Base-by-base conservation (phyloP, 805 yeast genomes). In the Candida dajiaensis region DNA sequence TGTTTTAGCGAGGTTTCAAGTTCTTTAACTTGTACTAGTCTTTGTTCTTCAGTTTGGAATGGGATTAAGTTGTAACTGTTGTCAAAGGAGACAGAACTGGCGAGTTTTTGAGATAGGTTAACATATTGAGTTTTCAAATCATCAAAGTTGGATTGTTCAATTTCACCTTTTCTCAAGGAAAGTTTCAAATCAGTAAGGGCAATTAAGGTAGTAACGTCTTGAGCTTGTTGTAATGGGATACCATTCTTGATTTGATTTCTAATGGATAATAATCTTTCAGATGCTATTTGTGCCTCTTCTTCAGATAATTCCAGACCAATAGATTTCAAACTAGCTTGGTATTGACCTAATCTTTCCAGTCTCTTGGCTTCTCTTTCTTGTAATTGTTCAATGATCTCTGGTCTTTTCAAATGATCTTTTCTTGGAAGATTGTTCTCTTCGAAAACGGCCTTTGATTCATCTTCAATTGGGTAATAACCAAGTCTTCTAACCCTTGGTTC, bases 401-500 rank as follows among this genome's bases (percentile, higher is more conserved):
- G 81, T 54, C 75, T 76, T 9, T 73, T 76, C 38, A 80, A 66
- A 44, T 69, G 72, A 58, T 85, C 88, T 61, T 86, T 85, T 65
- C 95, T 78, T 4, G 81, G 73, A 73, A 83, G 70, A 53, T 73
- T 74, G 12, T 69, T 69, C 58, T 74, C 80, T 65, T 88, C 96
- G 38, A 68, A 68, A 40, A 66, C 65, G 1, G 89, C 85, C 44
- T 68, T 71, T 26, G 60, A 65, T 13, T 69, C 65, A 49, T 82
- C 79, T 15, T 61, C 64, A 26, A 89, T 69, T 31, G 74, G 72
- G 18, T 68, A 72, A 56, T 76, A 77, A 1, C 97, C 97, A 56
- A 92, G 81, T 64, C 98, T 77, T 69, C 99, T 81, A 9, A 78
- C 71, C 40, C 89, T 76, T 38, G 98, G 97, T n/a, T 74, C 84